Evolutionary conservation across 2,329 filamentous ascomycete genomes (phyloP).

Genomic region (Sporothrix pseudoabietina): DNA sequence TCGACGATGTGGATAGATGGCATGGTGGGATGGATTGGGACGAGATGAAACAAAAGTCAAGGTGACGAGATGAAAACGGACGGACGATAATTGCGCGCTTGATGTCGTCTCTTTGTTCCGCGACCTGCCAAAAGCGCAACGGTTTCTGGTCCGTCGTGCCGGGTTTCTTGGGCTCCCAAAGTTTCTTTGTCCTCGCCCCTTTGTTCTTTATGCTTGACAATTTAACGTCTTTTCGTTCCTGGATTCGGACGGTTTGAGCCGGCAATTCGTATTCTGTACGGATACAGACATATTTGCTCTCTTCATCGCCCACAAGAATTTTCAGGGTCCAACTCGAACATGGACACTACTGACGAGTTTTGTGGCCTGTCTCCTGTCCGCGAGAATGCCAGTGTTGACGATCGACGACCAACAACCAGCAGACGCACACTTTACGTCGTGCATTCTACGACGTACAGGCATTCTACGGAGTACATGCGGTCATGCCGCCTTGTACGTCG

Average conservation of each 20-base stretch:
- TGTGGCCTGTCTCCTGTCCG: not conserved
- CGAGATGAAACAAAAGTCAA: not conserved
- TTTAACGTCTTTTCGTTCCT: not conserved
- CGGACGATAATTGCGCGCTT: not conserved
- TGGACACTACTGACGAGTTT: not conserved
- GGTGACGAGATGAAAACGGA: not conserved
- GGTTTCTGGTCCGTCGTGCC: slow-evolving; percentile 7
- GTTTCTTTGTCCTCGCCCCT: not conserved
- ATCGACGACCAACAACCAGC: not conserved
- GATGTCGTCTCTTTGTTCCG: not conserved
- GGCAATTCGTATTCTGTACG: not conserved
- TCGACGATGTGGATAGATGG: not conserved
- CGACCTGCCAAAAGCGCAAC: not conserved
- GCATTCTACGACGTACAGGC: not conserved
- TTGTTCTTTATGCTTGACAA: not conserved
- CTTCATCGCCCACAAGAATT: not conserved
- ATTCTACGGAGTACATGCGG: not conserved
- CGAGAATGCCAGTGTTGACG: not conserved
- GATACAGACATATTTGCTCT: not conserved
- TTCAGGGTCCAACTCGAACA: not conserved
- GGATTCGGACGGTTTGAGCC: slow-evolving; percentile 12
- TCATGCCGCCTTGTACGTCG: not conserved
- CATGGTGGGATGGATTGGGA: not conserved
- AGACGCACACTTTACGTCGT: not conserved
- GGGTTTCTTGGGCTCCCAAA: not conserved